Conservation (phyloP, 306 rosid species). For the Delonix regia region DNA sequence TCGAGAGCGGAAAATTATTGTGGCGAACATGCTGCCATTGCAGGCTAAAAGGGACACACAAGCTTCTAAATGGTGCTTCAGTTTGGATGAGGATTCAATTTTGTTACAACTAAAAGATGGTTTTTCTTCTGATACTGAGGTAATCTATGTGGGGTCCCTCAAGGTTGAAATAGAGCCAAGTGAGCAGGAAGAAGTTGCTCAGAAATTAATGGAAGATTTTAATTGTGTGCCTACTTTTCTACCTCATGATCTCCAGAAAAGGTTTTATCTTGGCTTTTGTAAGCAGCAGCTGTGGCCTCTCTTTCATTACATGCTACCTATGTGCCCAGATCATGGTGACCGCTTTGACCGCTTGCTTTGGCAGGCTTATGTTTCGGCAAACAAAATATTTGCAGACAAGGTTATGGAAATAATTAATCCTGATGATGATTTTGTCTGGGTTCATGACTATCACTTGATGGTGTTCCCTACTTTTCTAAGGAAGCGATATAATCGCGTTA, state of each 20-base stretch:
- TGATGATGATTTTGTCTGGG: constrained; percentile 84
- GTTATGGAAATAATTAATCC: constrained; percentile 86
- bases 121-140: constrained; percentile 70
- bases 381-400: constrained; percentile 84
- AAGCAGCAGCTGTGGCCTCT: constrained; percentile 90
- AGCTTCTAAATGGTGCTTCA: constrained; percentile 73
- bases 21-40: constrained; percentile 81
- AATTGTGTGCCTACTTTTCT: constrained; percentile 84
- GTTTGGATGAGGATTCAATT: constrained; percentile 76
- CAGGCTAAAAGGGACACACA: constrained; percentile 71
- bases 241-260: constrained; percentile 68
- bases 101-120: constrained; percentile 72
- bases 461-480: constrained; percentile 87
- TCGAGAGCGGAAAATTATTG: constrained; percentile 75
- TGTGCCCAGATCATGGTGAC: constrained; percentile 79
- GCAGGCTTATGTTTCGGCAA: constrained; percentile 89
- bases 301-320: constrained; percentile 86
- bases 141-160: constrained; percentile 82
- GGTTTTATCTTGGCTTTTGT: constrained; percentile 73
- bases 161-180: constrained; percentile 65
- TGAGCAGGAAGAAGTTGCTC: constrained; percentile 85
- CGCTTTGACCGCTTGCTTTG: constrained; percentile 78
- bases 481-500: constrained; percentile 64
- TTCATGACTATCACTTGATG: constrained; percentile 91
- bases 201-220: constrained; percentile 65